Evolutionary conservation across 2,329 filamentous ascomycete genomes (phyloP).

Genomic region (Cyphellophora europaea): DNA sequence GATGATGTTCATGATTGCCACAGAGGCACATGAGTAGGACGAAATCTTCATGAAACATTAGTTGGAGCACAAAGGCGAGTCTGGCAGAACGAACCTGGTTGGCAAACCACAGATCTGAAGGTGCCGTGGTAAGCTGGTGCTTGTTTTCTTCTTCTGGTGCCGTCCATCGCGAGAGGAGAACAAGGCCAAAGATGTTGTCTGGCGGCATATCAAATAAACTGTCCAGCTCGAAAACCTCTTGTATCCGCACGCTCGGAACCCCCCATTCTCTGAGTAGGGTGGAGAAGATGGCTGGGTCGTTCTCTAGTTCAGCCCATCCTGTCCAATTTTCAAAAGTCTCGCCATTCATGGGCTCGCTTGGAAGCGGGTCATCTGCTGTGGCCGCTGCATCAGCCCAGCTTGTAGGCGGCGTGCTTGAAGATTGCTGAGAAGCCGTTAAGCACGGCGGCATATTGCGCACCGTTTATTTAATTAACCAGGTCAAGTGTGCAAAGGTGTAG

Average conservation of each 20-base stretch:
- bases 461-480: no score
- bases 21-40: conserved; percentile 80
- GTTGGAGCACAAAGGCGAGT: background rate
- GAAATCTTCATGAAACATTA: conserved; percentile 51
- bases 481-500: no score
- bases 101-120: conserved; percentile 76
- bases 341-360: no score
- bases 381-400: no score
- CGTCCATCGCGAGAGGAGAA: conserved; percentile 74
- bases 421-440: no score
- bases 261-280: conserved; percentile 72
- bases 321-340: conserved; percentile 24
- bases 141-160: conserved; percentile 44
- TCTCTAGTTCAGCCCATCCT: conserved; percentile 74
- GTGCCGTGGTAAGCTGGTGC: conserved; percentile 43
- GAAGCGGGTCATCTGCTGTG: no score
- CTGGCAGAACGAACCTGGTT: no score
- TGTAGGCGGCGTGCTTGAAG: no score
- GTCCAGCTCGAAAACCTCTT: conserved; percentile 69
- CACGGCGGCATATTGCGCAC: no score
- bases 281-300: conserved; percentile 83
- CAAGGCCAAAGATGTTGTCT: conserved; percentile 70
- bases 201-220: conserved; percentile 13
- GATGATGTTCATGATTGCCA: conserved; percentile 84
- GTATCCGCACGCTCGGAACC: conserved; percentile 60